Conservation (phyloP, 495 filamentous ascomycete species). For the Hyaloscypha variabilis region DNA sequence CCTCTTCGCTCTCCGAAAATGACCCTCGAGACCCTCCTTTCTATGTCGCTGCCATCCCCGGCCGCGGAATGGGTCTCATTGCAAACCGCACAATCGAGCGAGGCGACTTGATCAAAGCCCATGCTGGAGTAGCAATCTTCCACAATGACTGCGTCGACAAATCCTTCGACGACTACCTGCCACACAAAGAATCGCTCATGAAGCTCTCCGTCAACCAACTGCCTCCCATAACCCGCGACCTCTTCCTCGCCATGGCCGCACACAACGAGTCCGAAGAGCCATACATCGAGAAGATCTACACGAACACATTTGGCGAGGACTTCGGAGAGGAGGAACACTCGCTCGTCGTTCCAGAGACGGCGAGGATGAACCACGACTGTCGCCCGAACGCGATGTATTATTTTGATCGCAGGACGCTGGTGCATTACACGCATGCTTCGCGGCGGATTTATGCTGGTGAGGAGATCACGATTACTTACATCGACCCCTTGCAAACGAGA, state of each 20-base stretch:
- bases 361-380: constrained; percentile 30
- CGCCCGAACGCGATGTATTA: constrained; percentile 29
- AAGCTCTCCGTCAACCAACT: constrained; percentile 19
- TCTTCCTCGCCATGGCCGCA: constrained; percentile 20
- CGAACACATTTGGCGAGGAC: constrained; percentile 26
- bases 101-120: constrained; percentile 20
- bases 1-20: constrained; percentile 5
- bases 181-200: constrained; percentile 10
- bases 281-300: constrained; percentile 22
- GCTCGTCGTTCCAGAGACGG: constrained; percentile 27
- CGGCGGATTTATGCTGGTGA: constrained; percentile 22
- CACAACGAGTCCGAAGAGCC: constrained; percentile 20
- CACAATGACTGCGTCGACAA: constrained; percentile 25
- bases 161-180: background rate
- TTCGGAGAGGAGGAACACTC: constrained; percentile 25
- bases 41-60: constrained; percentile 8
- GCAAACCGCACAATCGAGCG: constrained; percentile 17
- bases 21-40: constrained; percentile 17
- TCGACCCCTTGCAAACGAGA: constrained; percentile 22
- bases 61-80: constrained; percentile 22
- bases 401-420: constrained; percentile 12
- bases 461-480: constrained; percentile 29
- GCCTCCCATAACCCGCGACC: background rate
- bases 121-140: constrained; percentile 15
- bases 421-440: constrained; percentile 26